Conservation (phyloP, 2,329 filamentous ascomycete genomes). For the Diaporthe ilicicola region DNA sequence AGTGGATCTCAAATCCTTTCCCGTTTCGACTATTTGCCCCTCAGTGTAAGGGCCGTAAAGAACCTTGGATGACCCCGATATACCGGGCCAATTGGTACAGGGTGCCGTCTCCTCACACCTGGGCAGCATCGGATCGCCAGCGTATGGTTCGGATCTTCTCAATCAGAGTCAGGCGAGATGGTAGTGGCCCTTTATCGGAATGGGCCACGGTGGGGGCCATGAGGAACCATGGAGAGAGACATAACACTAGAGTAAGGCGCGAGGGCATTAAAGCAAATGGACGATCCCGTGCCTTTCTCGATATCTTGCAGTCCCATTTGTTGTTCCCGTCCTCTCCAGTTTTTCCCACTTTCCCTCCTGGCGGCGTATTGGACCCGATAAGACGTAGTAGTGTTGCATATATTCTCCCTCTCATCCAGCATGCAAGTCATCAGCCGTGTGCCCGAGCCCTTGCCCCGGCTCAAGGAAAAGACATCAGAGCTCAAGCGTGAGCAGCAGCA, state of each 20-base stretch:
- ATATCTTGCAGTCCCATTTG: background rate
- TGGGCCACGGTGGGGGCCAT: background rate
- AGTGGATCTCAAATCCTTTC: background rate
- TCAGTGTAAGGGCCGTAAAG: background rate
- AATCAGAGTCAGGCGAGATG: background rate
- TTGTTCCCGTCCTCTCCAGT: background rate
- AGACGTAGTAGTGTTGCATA: background rate
- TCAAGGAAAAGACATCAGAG: conserved; percentile 4
- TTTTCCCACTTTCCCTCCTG: background rate
- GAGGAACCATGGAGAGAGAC: background rate
- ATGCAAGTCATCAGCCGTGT: conserved; percentile 10
- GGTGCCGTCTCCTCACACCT: background rate
- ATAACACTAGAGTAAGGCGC: too few relatives aligned
- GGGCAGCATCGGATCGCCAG: background rate
- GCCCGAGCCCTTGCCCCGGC: background rate
- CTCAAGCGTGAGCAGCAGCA: background rate
- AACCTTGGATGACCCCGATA: background rate
- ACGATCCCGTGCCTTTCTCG: background rate
- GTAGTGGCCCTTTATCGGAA: background rate
- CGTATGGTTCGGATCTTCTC: background rate
- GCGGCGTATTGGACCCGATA: background rate
- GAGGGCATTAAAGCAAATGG: background rate
- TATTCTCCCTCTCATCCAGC: background rate
- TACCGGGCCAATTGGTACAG: background rate
- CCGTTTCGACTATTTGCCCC: conserved; percentile 1